These are phyloP conservation scores for Exophiala calicioides DNA, from an alignment of 2,329 filamentous ascomycete genomes.

Conservation along the genomic window DNA sequence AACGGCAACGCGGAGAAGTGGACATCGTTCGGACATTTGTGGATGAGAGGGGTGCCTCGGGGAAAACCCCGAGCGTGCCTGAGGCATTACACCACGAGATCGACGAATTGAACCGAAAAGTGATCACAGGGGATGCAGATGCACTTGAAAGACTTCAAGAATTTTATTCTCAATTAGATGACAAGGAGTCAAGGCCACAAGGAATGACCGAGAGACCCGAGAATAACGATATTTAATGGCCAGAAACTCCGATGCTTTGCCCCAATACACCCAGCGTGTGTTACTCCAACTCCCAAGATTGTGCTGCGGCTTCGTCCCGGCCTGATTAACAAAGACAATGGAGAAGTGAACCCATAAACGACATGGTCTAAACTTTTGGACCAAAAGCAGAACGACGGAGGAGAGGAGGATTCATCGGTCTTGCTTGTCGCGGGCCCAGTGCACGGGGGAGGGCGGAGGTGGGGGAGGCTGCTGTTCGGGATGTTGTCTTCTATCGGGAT, in stretches of 20 bases:
- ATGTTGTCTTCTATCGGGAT: conserved; percentile 28
- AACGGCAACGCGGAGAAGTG: conserved; percentile 63
- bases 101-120: conserved; percentile 39
- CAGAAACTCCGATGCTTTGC: conserved; percentile 8
- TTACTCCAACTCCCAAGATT: not conserved
- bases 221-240: conserved; percentile 9
- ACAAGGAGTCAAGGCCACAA: conserved; percentile 4
- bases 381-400: conserved; percentile 2
- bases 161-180: conserved; percentile 35
- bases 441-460: conserved; percentile 29
- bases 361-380: conserved; percentile 8
- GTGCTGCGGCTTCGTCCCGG: not conserved
- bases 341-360: conserved; percentile 15
- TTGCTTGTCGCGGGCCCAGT: conserved; percentile 27
- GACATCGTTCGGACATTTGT: conserved; percentile 61
- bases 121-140: conserved; percentile 39
- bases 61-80: conserved; percentile 31
- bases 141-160: conserved; percentile 41
- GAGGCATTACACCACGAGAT: conserved; percentile 40
- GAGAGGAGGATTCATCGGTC: conserved; percentile 11
- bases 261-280: no score
- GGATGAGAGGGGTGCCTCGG: conserved; percentile 38
- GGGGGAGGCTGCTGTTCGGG: conserved; percentile 27
- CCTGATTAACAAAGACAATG: conserved; percentile 13
- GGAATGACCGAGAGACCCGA: conserved; percentile 2